Evolutionary conservation across 306 rosid species (phyloP), one percentile per base, ranked within the genome.

Genomic region (Acacia melanoxylon): DNA sequence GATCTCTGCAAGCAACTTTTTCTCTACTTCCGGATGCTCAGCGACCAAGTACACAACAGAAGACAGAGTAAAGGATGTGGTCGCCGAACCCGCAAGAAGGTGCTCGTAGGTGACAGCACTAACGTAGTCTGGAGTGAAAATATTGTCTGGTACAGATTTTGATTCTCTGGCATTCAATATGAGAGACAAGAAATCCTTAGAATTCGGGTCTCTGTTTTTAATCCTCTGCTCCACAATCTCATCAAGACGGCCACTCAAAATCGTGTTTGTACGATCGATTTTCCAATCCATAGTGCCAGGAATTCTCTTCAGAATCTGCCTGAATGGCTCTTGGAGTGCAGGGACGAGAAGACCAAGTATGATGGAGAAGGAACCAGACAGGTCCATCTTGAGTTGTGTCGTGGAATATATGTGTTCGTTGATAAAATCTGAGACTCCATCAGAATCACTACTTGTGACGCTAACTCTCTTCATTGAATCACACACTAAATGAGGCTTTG

Each of bases 221-320:
- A 87, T 88, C 73, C 94, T 88, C 89, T 88, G 91, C 1, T 80
- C 89, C 2, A 93, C 94, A 41, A 92, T 91, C 86, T 86, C 91
- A 63, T 90, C 88, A 42, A 96, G 93, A 83, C 94, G 94, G 7
- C 92, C 88, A 2, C 86, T 78, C 72, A 96, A 66, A 14, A 84
- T 84, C 68, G 48, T 46, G 62, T 93, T 92, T 10, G 91, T 93
- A 24, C 78, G 87, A 6, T 96, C 98, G 11, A 91, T 91, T 81
- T 92, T 93, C 92, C 90, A 79, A 81, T 96, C 98, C 99, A 91
- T 90, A n/a, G 98, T 92, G 67, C 95, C 95, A 0, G 96, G 99
- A 16, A 93, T 89, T 79, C 99, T 87, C 89, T 89, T 95, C 74
- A 93, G 80, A 67, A 93, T 81, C 78, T 93, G 98, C 80, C 96